These are phyloP conservation scores for Calonectria multiphialidica DNA, from an alignment of 2,329 filamentous ascomycete genomes.

Conservation along the genomic window DNA sequence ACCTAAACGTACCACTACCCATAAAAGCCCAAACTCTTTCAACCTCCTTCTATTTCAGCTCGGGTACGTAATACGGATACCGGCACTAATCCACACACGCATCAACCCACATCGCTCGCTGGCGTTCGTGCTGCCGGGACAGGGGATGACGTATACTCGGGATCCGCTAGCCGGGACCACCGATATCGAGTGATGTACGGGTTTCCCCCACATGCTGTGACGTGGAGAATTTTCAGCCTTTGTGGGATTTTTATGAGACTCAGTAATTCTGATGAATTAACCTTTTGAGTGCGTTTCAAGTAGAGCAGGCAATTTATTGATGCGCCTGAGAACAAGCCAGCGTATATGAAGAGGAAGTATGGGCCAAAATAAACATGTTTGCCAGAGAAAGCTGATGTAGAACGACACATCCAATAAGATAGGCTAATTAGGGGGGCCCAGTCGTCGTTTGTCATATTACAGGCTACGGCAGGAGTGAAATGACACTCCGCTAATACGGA, in stretches of 20 bases:
- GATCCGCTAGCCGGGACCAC: neutral
- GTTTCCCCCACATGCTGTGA: neutral
- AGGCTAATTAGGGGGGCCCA: too few species aligned
- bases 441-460: too few species aligned
- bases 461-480: too few species aligned
- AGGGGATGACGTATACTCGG: neutral
- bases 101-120: too few species aligned
- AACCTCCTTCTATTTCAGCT: neutral
- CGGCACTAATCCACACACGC: neutral
- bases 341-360: too few species aligned
- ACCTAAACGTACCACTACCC: neutral
- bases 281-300: neutral
- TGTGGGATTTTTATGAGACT: too few species aligned
- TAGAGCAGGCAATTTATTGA: neutral
- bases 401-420: too few species aligned
- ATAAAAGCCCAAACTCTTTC: neutral
- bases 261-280: neutral
- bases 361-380: too few species aligned
- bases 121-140: neutral
- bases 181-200: neutral
- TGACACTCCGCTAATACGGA: too few species aligned
- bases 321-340: too few species aligned
- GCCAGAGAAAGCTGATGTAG: too few species aligned
- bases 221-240: neutral
- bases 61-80: neutral